phyloP scores from a whole-genome alignment of 306 rosid genomes.

The Gleditsia sinensis region DNA sequence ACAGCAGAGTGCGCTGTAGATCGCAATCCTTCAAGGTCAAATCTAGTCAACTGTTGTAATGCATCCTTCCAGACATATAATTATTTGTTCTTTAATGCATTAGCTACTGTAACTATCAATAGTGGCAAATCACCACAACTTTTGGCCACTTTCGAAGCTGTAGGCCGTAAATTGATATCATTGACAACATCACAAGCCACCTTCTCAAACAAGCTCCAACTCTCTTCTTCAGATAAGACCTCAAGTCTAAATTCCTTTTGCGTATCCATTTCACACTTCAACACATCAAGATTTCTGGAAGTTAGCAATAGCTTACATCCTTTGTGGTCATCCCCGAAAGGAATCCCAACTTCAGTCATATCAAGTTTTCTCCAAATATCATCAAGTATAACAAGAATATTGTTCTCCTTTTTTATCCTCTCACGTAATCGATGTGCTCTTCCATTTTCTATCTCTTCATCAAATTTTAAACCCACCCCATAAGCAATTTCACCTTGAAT shows the following conservation, averaged over 20 bases:
- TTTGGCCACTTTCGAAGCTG: no score
- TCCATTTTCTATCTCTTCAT: neutral
- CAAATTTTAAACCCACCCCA: neutral
- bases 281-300: no score
- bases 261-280: no score
- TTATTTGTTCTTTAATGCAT: neutral
- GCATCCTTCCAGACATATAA: no score
- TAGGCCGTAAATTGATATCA: neutral
- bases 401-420: neutral
- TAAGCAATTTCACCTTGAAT: slow-evolving; percentile 27
- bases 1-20: neutral
- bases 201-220: neutral
- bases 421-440: neutral
- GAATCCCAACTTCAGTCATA: neutral
- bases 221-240: no score
- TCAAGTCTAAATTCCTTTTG: no score
- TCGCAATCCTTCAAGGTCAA: neutral
- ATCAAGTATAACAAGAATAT: neutral
- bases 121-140: slow-evolving; percentile 24
- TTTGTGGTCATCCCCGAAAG: neutral
- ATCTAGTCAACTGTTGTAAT: neutral
- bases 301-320: neutral
- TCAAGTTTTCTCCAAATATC: neutral
- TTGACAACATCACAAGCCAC: neutral
- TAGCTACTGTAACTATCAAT: neutral